Evolutionary conservation across 2,329 filamentous ascomycete species (phyloP), one percentile per base, ranked within the genome.

Genomic region (Aspergillus eucalypticola): DNA sequence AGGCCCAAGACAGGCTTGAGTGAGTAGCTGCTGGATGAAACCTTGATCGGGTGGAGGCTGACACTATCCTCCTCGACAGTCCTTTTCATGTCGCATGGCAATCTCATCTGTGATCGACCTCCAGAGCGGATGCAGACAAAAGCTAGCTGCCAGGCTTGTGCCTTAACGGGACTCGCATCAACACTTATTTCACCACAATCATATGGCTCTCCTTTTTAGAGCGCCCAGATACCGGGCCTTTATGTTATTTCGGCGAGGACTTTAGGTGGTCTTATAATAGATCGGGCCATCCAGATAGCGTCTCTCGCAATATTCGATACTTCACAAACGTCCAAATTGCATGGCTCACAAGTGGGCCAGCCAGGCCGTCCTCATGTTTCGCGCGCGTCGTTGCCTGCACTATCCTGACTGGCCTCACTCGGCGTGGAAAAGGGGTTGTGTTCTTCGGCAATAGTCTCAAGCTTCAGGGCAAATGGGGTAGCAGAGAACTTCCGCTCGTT

Each of bases 381-480:
- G 39, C 55, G 62, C 61, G 65, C 56, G 49, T 60, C 57, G 23
- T 59, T 46, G 23, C 64, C 57, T 5, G 46, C 32, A 21, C 23
- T 35, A 13, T 44, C 17, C 32, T n/a, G 53, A 25, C 49, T 39
- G 17, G 27, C 42, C 27, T 39, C 13, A 19, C 25, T 46, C n/a
- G 46, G 42, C 13, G 48, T 54, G 8, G 46, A 11, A 48, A 68
- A 65, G 8, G 60, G 62, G 50, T 58, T 60, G 41, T 65, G 54
- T 17, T 48, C 23, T 29, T 58, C 52, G 13, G 63, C 67, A 42
- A 57, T 42, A 21, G 54, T 62, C 53, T 63, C 72, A 48, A 67
- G 69, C 17, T 69, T 64, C 11, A 65, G 44, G n/a, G 74, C 71
- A 32, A 73, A 69, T 5, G 59, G 49, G 5, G 75, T 79, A 3